Evolutionary conservation across 345 rosid species (phyloP).

Genomic region (Euphorbia pulcherrima): DNA sequence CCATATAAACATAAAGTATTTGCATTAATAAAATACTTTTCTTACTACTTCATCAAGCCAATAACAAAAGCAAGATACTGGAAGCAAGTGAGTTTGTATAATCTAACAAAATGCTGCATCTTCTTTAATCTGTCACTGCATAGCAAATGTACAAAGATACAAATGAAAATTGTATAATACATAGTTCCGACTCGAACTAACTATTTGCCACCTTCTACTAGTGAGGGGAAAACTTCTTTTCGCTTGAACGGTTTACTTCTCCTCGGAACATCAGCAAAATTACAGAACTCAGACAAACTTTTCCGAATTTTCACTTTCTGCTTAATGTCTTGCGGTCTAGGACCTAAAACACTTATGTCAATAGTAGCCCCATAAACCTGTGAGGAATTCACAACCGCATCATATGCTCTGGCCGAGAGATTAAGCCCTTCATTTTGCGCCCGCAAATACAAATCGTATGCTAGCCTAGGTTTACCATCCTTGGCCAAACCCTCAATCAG

Average conservation of each 20-base stretch:
- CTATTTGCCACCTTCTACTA: slow-evolving; percentile 18
- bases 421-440: slow-evolving; percentile 54
- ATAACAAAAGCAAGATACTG: not conserved
- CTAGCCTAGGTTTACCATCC: slow-evolving; percentile 78
- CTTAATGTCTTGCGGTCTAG: slow-evolving; percentile 49
- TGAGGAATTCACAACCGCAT: slow-evolving; percentile 52
- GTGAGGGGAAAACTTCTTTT: slow-evolving; percentile 33
- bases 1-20: not conserved
- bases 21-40: not conserved
- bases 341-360: slow-evolving; percentile 60
- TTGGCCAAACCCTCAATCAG: slow-evolving; percentile 68
- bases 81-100: too few species aligned
- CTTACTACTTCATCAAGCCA: not conserved
- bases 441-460: slow-evolving; percentile 59
- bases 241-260: slow-evolving; percentile 37
- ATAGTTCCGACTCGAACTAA: not conserved
- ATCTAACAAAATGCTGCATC: not conserved
- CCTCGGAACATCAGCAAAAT: slow-evolving; percentile 36
- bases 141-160: slow-evolving; percentile 18
- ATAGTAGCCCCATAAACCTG: slow-evolving; percentile 50
- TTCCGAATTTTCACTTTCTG: slow-evolving; percentile 34
- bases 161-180: slow-evolving; percentile 7
- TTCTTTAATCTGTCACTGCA: not conserved
- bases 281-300: slow-evolving; percentile 27
- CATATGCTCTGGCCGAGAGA: slow-evolving; percentile 62